Evolutionary conservation across 192 early-diverging fungal species (phyloP).

Genomic region (Coemansia sp.): DNA sequence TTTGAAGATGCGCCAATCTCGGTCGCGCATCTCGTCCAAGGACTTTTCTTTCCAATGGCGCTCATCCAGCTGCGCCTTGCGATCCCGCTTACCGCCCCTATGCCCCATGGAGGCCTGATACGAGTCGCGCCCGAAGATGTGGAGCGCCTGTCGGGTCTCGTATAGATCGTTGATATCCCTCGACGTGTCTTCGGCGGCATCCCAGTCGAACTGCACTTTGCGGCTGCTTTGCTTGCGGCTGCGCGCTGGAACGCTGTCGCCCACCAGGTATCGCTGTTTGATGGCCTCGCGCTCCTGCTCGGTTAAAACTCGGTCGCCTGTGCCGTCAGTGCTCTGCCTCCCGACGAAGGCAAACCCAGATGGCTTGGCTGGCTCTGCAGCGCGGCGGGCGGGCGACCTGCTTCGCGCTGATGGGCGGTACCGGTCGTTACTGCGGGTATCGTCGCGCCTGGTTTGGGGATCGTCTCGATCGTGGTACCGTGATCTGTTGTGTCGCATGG

Average conservation of each 20-base stretch:
- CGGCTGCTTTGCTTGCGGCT: constrained; percentile 86
- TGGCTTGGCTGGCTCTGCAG: neutral
- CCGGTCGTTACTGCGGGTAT: neutral
- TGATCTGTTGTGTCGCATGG: neutral
- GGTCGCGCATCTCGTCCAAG: constrained; percentile 85
- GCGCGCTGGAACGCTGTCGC: constrained; percentile 64
- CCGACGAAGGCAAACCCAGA: constrained; percentile 27
- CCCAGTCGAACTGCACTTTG: constrained; percentile 99
- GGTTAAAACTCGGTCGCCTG: constrained; percentile 45
- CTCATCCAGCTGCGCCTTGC: constrained; percentile 67
- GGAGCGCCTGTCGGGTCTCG: constrained; percentile 62
- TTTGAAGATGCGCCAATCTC: constrained; percentile 99
- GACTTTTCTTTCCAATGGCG: constrained; percentile 95
- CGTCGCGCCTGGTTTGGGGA: constrained; percentile 8
- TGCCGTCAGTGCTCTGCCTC: constrained; percentile 28
- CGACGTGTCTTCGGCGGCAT: constrained; percentile 91
- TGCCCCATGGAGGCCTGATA: constrained; percentile 34
- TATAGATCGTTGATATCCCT: constrained; percentile 91
- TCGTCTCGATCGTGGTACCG: constrained; percentile 33
- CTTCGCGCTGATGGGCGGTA: neutral
- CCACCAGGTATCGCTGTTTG: constrained; percentile 82
- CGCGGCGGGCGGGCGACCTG: neutral
- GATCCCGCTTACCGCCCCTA: neutral
- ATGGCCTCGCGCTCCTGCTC: constrained; percentile 65
- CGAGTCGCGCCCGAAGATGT: constrained; percentile 77